Evolutionary conservation across 179 eudicot species (phyloP).

Genomic region (Nepenthes alata): DNA sequence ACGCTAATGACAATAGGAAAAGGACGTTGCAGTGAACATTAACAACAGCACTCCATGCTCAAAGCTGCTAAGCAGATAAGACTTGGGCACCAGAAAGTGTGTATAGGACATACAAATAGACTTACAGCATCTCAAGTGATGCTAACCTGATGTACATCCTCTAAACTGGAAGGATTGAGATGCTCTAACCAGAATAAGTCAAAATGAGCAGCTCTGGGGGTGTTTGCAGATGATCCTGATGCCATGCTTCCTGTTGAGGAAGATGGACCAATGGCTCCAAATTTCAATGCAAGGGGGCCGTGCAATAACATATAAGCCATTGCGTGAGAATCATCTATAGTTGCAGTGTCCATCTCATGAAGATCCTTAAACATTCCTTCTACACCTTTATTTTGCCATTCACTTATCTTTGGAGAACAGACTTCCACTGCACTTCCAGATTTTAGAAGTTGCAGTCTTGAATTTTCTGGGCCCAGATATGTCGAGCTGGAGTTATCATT

Average conservation of each 20-base stretch:
- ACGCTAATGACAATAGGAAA: no score
- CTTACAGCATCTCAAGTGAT: background rate
- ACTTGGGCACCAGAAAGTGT: no score
- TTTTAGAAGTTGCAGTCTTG: constrained; percentile 13
- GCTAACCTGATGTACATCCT: constrained; percentile 44
- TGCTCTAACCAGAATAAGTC: constrained; percentile 52
- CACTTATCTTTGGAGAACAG: constrained; percentile 43
- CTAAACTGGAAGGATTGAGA: constrained; percentile 33
- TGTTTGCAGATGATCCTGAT: constrained; percentile 45
- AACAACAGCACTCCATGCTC: no score
- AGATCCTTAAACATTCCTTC: constrained; percentile 65
- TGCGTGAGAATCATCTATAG: constrained; percentile 40
- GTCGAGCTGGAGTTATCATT: constrained; percentile 20
- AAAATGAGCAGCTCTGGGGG: constrained; percentile 45
- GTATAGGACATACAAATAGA: no score
- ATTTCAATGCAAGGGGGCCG: constrained; percentile 33
- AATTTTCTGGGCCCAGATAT: constrained; percentile 34
- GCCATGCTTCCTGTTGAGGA: constrained; percentile 54
- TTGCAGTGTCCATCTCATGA: constrained; percentile 78
- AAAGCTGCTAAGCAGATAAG: no score
- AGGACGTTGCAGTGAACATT: no score
- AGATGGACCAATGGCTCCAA: constrained; percentile 33
- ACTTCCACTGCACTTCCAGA: constrained; percentile 22
- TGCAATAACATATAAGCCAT: constrained; percentile 19
- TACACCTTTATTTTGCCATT: constrained; percentile 43